phyloP scores from a whole-genome alignment of 2,329 filamentous ascomycete genomes.

The Fusarium secorum region DNA sequence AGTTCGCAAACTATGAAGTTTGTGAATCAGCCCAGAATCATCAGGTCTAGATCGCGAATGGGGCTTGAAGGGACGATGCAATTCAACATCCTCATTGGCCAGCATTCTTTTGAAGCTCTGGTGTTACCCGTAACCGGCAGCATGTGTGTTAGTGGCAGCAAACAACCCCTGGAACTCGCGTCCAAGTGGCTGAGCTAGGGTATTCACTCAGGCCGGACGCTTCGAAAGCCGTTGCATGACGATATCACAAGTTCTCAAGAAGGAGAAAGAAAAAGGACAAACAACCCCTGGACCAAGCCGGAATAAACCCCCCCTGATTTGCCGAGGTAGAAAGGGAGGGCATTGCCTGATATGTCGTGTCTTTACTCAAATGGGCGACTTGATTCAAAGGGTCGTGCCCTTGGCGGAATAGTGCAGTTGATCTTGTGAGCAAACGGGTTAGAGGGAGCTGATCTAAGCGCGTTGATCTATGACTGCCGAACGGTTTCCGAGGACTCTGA shows the following conservation, averaged over 20 bases:
- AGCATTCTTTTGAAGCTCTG: slow-evolving; percentile 7
- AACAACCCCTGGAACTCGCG: not conserved
- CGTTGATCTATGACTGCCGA: slow-evolving; percentile 20
- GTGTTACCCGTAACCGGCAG: not conserved
- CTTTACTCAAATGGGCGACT: slow-evolving; percentile 20
- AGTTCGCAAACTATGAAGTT: not conserved
- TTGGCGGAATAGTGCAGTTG: slow-evolving; percentile 30
- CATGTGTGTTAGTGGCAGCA: not conserved
- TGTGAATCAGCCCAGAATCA: not conserved
- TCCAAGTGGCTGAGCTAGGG: slow-evolving; percentile 1
- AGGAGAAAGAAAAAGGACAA: not conserved
- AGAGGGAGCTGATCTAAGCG: slow-evolving; percentile 20
- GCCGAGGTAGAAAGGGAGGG: slow-evolving; percentile 18
- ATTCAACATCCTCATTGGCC: slow-evolving; percentile 21
- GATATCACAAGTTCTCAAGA: not conserved
- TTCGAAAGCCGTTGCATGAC: not conserved
- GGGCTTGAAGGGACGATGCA: not conserved
- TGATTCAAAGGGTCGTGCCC: slow-evolving; percentile 24
- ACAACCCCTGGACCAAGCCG: not conserved
- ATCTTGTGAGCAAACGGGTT: slow-evolving; percentile 20
- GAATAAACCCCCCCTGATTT: not conserved
- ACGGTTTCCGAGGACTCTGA: slow-evolving; percentile 4
- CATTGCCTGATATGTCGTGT: slow-evolving; percentile 14
- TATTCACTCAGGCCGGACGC: not conserved
- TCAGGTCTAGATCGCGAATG: not conserved